Percentiles rank a stretch among this genome's conserved stretches.
phyloP scores from a whole-genome alignment of 108 stramenopile species.

The Aureococcus anophagefferens region DNA sequence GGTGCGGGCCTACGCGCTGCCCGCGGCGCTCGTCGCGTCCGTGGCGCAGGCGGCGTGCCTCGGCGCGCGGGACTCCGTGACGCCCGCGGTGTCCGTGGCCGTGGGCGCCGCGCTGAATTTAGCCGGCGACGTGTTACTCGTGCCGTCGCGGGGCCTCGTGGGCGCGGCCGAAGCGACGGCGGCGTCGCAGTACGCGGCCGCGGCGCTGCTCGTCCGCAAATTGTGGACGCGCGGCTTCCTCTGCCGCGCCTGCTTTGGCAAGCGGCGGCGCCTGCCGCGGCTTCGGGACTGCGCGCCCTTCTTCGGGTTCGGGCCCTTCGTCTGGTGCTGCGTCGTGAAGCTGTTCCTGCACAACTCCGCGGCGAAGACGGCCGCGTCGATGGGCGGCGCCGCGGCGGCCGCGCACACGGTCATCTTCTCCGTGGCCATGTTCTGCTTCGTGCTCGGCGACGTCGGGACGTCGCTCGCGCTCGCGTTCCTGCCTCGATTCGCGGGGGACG shows the following conservation, averaged over 20 bases:
- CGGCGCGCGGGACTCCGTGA: background rate
- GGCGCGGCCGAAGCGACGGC: background rate
- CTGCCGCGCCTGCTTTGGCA: background rate
- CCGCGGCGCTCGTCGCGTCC: background rate
- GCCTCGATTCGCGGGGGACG: background rate
- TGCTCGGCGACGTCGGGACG: background rate
- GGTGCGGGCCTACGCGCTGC: background rate
- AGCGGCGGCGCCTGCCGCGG: background rate
- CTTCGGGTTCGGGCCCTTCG: background rate
- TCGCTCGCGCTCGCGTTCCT: background rate
- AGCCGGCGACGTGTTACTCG: background rate
- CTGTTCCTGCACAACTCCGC: background rate
- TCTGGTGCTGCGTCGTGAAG: background rate
- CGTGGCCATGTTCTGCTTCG: slow-evolving; percentile 1
- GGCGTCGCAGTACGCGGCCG: background rate
- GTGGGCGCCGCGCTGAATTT: background rate
- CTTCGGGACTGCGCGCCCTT: background rate
- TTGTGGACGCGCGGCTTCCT: background rate
- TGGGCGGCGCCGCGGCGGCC: background rate
- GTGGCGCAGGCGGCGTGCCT: background rate
- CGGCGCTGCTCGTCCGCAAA: background rate
- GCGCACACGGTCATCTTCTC: background rate
- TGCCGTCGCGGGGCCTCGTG: background rate
- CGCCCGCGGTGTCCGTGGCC: background rate
- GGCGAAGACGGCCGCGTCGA: background rate